A percentile compares a stretch with the other conserved stretches of the same genome.
These are phyloP conservation scores for Suillus paluster DNA, from an alignment of 768 basidiomycete species.

Conservation along the genomic window DNA sequence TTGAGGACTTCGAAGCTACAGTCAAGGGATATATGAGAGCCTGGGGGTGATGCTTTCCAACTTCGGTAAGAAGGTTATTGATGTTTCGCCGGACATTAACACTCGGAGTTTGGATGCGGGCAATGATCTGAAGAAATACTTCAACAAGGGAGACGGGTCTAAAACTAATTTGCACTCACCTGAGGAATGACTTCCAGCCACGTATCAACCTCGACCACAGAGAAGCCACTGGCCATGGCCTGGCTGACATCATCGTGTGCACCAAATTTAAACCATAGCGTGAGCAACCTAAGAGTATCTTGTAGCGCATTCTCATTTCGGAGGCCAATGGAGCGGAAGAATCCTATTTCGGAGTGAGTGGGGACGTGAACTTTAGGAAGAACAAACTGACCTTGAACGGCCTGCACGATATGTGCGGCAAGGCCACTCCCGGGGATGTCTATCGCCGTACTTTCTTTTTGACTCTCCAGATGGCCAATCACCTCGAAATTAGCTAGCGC, in stretches of 20 bases:
- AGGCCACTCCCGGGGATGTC: slow-evolving; percentile 68
- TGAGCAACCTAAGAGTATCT: slow-evolving; percentile 90
- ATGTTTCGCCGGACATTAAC: slow-evolving; percentile 87
- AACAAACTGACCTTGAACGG: slow-evolving; percentile 72
- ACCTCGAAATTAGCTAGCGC: slow-evolving; percentile 97
- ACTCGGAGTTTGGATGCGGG: slow-evolving; percentile 95
- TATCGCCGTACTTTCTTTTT: slow-evolving; percentile 54
- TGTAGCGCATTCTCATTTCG: slow-evolving; percentile 91
- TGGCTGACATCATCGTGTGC: slow-evolving; percentile 87
- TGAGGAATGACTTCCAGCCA: slow-evolving; percentile 99
- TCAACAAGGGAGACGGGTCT: neutral
- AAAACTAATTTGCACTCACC: slow-evolving; percentile 45
- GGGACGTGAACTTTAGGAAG: neutral
- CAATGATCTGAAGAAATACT: slow-evolving; percentile 75
- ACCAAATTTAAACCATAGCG: slow-evolving; percentile 98
- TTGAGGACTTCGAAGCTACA: slow-evolving; percentile 96
- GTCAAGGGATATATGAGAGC: slow-evolving; percentile 95
- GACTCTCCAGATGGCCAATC: slow-evolving; percentile 77
- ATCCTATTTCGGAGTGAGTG: slow-evolving; percentile 53
- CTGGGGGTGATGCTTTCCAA: slow-evolving; percentile 97
- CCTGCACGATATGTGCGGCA: slow-evolving; percentile 85
- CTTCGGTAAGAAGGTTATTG: slow-evolving; percentile 83
- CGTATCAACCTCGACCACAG: slow-evolving; percentile 91
- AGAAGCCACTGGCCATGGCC: slow-evolving; percentile 87
- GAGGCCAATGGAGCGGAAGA: slow-evolving; percentile 93